Evolutionary conservation across 2,329 filamentous ascomycete genomes (phyloP).

Genomic region (Sporothrix protearum): DNA sequence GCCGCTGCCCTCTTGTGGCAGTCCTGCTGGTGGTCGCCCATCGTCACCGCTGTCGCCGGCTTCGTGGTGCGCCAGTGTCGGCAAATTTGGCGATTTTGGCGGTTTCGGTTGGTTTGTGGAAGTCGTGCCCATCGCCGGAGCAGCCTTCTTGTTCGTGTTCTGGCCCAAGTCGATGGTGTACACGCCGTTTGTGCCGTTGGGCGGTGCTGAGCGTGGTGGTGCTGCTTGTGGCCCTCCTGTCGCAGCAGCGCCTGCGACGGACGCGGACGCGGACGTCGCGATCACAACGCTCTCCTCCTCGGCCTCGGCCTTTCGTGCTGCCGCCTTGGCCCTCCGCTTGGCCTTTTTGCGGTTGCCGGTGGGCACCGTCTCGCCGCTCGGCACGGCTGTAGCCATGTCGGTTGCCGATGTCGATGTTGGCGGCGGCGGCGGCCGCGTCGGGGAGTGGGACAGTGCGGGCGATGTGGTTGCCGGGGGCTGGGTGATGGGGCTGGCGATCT

Average conservation of each 20-base stretch:
- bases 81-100: no score
- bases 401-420: slow-evolving; percentile 25
- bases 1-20: slow-evolving; percentile 25
- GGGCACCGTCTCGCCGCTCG: slow-evolving; percentile 3
- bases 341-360: slow-evolving; percentile 89
- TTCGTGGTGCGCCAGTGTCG: slow-evolving; percentile 42
- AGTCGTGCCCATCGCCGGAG: slow-evolving; percentile 6
- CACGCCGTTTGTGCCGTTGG: slow-evolving; percentile 7
- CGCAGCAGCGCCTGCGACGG: neutral
- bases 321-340: slow-evolving; percentile 84
- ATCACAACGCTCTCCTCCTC: slow-evolving; percentile 40
- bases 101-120: slow-evolving; percentile 37
- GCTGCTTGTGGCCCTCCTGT: slow-evolving; percentile 28
- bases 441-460: slow-evolving; percentile 2
- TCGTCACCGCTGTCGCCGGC: slow-evolving; percentile 56
- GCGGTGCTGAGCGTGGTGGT: slow-evolving; percentile 29
- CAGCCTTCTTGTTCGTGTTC: neutral
- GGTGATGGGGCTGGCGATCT: slow-evolving; percentile 45
- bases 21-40: slow-evolving; percentile 41
- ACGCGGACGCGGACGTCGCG: neutral
- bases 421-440: neutral
- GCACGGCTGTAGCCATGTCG: neutral
- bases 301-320: slow-evolving; percentile 53
- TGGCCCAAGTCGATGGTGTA: slow-evolving; percentile 12
- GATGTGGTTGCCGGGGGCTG: slow-evolving; percentile 41